phyloP scores from a whole-genome alignment of 2,329 filamentous ascomycete species.

The Didymella segeticola region DNA sequence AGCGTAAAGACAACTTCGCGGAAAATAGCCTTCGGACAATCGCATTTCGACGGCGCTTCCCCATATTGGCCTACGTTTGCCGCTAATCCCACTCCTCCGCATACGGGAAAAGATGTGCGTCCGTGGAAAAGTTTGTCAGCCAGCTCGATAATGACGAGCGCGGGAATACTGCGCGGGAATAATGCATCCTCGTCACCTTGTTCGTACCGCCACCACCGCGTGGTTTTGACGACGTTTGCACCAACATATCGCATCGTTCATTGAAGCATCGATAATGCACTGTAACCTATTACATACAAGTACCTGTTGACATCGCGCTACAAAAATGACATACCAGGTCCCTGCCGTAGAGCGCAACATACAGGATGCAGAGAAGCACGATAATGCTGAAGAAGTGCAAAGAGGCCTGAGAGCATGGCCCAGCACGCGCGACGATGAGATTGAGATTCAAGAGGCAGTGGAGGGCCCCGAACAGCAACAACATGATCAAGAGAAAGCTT shows the following conservation, averaged over 20 bases:
- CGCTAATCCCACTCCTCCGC: not conserved
- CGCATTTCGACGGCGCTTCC: too few species aligned
- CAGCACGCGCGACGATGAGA: constrained; percentile 25
- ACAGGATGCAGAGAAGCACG: not conserved
- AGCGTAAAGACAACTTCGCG: too few species aligned
- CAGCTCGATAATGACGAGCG: not conserved
- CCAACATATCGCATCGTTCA: too few species aligned
- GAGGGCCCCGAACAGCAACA: constrained; percentile 10
- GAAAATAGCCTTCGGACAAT: too few species aligned
- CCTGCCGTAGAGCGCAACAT: not conserved
- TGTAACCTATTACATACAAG: not conserved
- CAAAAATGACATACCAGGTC: not conserved
- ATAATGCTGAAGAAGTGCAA: not conserved
- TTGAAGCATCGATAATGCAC: not conserved
- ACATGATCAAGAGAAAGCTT: constrained; percentile 5
- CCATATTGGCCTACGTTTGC: not conserved
- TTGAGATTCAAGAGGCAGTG: constrained; percentile 23
- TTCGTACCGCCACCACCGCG: too few species aligned
- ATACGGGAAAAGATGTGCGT: constrained; percentile 2
- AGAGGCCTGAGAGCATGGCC: constrained; percentile 15
- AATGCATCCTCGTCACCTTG: not conserved
- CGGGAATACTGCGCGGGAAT: constrained; percentile 10
- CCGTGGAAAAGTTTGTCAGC: constrained; percentile 7
- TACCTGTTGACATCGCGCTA: not conserved
- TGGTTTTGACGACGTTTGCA: too few species aligned